Conservation (phyloP, 805 yeast species). For the Candida tammaniensis region DNA sequence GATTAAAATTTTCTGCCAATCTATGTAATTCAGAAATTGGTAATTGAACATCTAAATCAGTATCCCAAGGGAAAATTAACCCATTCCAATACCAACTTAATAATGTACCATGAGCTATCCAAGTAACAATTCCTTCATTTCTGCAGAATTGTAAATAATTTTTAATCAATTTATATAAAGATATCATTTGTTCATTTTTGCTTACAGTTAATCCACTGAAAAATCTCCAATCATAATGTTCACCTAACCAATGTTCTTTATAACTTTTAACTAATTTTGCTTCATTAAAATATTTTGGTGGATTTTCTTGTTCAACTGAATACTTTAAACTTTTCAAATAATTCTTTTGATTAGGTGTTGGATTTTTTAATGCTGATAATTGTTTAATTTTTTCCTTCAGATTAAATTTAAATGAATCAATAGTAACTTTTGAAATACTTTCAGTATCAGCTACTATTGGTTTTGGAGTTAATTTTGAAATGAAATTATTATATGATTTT, state of each 20-base stretch:
- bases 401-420: conserved; percentile 23
- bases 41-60: conserved; percentile 64
- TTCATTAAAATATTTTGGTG: conserved; percentile 34
- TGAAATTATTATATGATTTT: not conserved
- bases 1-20: conserved; percentile 48
- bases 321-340: conserved; percentile 18
- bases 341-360: conserved; percentile 17
- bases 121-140: conserved; percentile 46
- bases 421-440: not conserved
- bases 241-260: conserved; percentile 21
- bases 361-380: conserved; percentile 9
- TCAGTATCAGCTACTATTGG: not conserved
- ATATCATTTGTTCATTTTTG: conserved; percentile 32
- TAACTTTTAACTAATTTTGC: conserved; percentile 20
- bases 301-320: conserved; percentile 13
- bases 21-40: conserved; percentile 46
- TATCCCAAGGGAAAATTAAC: conserved; percentile 62
- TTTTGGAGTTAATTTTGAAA: not conserved
- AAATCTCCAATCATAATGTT: conserved; percentile 41
- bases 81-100: conserved; percentile 69
- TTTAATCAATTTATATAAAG: conserved; percentile 49
- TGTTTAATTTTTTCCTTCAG: conserved; percentile 14
- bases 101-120: conserved; percentile 68
- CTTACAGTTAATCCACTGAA: conserved; percentile 26
- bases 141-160: conserved; percentile 51